Percentiles rank a stretch among this genome's conserved stretches.
Conservation (phyloP, 176 grass and related monocot genomes). For the Oryza nivara region DNA sequence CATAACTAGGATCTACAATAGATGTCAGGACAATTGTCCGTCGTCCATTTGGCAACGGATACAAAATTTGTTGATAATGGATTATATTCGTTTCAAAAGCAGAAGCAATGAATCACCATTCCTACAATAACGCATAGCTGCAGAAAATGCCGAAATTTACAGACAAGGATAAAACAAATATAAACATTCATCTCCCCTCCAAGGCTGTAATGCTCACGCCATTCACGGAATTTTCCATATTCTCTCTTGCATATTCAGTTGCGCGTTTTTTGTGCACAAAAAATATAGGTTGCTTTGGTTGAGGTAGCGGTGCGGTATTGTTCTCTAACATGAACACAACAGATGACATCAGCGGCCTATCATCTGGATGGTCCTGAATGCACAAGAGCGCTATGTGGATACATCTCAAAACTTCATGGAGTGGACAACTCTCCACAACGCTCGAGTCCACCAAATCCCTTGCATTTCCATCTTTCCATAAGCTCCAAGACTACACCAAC, state of each 20-base stretch:
- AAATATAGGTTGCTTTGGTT: conserved; percentile 32
- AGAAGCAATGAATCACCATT: too few species aligned
- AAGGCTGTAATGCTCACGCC: conserved; percentile 4
- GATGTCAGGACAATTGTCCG: neutral
- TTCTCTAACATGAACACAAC: conserved; percentile 54
- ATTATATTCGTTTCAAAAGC: neutral
- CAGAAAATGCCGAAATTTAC: neutral
- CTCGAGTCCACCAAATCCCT: conserved; percentile 39
- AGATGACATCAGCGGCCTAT: conserved; percentile 59
- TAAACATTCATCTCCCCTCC: conserved; percentile 26
- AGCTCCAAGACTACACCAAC: conserved; percentile 45
- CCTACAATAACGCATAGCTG: neutral
- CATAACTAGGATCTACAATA: neutral
- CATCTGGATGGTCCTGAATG: conserved; percentile 49
- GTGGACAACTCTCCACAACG: neutral
- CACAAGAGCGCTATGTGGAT: conserved; percentile 55
- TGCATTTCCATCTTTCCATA: conserved; percentile 49
- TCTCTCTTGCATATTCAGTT: neutral
- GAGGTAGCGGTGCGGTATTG: conserved; percentile 18
- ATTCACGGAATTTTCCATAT: conserved; percentile 21
- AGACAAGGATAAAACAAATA: neutral
- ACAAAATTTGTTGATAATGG: neutral
- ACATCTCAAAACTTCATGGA: conserved; percentile 44
- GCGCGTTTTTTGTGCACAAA: neutral
- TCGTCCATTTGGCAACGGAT: conserved; percentile 17